Evolutionary conservation across 192 early-diverging fungal genomes (phyloP), one percentile per base, ranked within the genome.

Genomic region (Backusella parvicylindrica): DNA sequence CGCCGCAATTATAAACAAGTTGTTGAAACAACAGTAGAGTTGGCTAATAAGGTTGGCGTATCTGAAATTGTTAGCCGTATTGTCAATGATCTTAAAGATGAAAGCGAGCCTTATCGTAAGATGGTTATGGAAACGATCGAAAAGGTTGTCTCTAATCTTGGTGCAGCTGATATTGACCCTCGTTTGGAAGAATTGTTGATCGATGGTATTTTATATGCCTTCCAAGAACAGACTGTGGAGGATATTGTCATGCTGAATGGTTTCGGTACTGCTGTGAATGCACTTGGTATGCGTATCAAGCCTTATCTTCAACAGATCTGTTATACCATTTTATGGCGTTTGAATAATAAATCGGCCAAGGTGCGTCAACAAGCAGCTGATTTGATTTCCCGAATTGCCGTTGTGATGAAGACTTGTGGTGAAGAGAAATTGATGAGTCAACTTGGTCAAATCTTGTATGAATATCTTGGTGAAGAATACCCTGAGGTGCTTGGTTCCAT

Each of bases 51-150:
- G 77, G 97, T 96, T 13, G 97, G 97, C 16, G 97, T 96, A 2
- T 90, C 95, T 2, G 96, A 95, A 77, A 92, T 99, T 70, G 89
- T 99, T 18, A 84, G 82, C 1, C 85, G 92, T 50, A 92, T 99
- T 71, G 96, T 97, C 3, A 89, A 95, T 50, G 94, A 95, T 53
- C 87, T 99, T 21, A 98, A 98, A 85, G 97, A 99, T 81, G 98
- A 98, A 68, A 90, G 90, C 8, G 96, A 96, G 71, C 90, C 92
- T 23, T 96, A 95, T 81, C 89, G 98, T 15, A 95, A 93, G 78
- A 98, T 99, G 97, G 96, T 95, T 4, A 97, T 98, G 96, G 97
- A 98, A 80, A 95, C 96, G 1, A 93, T 98, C 43, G 93, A 93
- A 68, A 91, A 92, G 66, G 93, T 96, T 13, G 82, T 94, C 26